A percentile compares a stretch with the other conserved stretches of the same genome.
phyloP scores from a whole-genome alignment of 805 yeast species.

The Wickerhamomyces alni region DNA sequence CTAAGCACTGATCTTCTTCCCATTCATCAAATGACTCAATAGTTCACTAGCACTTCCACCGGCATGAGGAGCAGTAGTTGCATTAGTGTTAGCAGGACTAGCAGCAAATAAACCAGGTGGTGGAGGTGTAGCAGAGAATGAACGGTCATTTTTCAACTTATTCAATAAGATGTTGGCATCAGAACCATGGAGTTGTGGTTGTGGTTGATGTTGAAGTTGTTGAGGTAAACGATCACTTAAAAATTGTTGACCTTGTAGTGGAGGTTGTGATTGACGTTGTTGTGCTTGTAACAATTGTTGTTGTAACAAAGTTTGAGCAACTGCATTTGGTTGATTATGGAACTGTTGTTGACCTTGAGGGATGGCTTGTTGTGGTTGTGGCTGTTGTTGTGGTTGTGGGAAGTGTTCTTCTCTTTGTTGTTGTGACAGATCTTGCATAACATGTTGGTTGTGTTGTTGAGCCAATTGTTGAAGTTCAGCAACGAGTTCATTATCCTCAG shows the following conservation, averaged over 20 bases:
- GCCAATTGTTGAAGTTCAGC: slow-evolving; percentile 6
- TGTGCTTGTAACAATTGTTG: slow-evolving; percentile 25
- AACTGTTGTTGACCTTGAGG: slow-evolving; percentile 19
- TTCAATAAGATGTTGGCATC: slow-evolving; percentile 8
- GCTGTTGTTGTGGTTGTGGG: slow-evolving; percentile 5
- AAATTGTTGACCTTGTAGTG: slow-evolving; percentile 19
- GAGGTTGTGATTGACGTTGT: slow-evolving; percentile 31
- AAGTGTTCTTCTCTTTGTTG: background rate
- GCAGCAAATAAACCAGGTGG: slow-evolving; percentile 62
- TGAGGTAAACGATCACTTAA: slow-evolving; percentile 24
- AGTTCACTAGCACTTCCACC: slow-evolving; percentile 68
- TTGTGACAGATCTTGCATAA: background rate
- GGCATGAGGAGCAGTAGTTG: slow-evolving; percentile 5
- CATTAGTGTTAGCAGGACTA: slow-evolving; percentile 10
- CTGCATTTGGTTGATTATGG: slow-evolving; percentile 18
- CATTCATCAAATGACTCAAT: slow-evolving; percentile 79
- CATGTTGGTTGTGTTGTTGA: slow-evolving; percentile 4
- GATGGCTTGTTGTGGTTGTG: slow-evolving; percentile 15
- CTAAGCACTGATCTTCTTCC: slow-evolving; percentile 43
- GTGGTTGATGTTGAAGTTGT: slow-evolving; percentile 25
- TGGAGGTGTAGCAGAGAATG: slow-evolving; percentile 51
- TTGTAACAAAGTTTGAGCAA: slow-evolving; percentile 23
- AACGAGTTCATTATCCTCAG: slow-evolving; percentile 1
- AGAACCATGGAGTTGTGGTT: slow-evolving; percentile 14
- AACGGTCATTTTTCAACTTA: slow-evolving; percentile 24